Evolutionary conservation across 352 stramenopile species (phyloP).

Genomic region (Globisporangium megalacanthum): DNA sequence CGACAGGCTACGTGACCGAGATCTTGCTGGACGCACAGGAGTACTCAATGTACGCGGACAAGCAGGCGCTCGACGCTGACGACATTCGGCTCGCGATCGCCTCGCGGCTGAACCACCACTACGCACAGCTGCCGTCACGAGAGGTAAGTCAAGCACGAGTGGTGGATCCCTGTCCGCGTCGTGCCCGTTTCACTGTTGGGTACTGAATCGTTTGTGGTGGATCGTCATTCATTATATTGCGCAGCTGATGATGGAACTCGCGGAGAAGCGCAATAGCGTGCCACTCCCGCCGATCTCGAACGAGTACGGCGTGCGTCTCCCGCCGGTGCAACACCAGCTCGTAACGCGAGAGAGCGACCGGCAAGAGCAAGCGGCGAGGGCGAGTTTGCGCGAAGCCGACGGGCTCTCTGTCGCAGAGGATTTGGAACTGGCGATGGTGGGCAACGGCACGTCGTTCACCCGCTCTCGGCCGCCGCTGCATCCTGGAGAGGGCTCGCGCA

Average conservation of each 20-base stretch:
- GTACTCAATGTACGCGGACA: conserved; percentile 75
- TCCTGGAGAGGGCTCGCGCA: conserved; percentile 50
- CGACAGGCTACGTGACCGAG: conserved; percentile 70
- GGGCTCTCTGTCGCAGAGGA: conserved; percentile 11
- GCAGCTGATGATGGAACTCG: conserved; percentile 83
- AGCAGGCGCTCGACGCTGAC: conserved; percentile 69
- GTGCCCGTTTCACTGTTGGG: no score
- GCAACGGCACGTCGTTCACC: conserved; percentile 7
- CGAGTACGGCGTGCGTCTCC: conserved; percentile 78
- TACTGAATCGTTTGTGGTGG: conserved; percentile 3
- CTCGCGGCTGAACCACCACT: conserved; percentile 76
- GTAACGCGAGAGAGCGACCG: conserved; percentile 66
- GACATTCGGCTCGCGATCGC: conserved; percentile 74
- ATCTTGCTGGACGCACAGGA: conserved; percentile 83
- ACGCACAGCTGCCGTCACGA: conserved; percentile 62
- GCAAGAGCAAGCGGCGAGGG: conserved; percentile 21
- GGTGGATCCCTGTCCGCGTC: no score
- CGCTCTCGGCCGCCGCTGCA: conserved; percentile 32
- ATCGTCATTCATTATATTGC: conserved; percentile 6
- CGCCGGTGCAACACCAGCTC: conserved; percentile 62
- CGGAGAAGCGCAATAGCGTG: conserved; percentile 78
- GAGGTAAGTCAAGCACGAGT: conserved; percentile 32
- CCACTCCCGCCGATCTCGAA: conserved; percentile 72
- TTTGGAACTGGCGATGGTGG: conserved; percentile 10
- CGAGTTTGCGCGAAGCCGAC: conserved; percentile 1